phyloP scores from a whole-genome alignment of 1,284 basidiomycete species.

The Austroboletus niveus region DNA sequence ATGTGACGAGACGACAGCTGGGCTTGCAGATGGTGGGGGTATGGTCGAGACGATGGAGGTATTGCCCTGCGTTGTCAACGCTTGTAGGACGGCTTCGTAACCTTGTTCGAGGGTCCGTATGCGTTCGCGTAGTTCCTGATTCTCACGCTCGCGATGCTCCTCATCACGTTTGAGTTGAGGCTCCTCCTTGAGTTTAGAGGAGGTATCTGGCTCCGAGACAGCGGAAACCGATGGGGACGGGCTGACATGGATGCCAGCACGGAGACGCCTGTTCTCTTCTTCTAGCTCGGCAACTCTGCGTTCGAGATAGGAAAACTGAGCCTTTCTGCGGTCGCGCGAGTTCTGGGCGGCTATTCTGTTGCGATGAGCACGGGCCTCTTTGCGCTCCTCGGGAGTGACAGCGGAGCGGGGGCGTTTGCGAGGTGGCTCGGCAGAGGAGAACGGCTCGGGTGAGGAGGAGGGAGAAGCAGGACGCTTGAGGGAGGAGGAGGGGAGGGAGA shows the following conservation, averaged over 20 bases:
- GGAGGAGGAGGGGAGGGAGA: constrained; percentile 37
- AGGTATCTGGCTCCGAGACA: constrained; percentile 30
- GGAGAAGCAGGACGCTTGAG: constrained; percentile 31
- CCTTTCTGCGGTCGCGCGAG: constrained; percentile 78
- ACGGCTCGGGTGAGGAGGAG: constrained; percentile 27
- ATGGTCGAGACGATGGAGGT: constrained; percentile 14
- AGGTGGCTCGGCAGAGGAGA: constrained; percentile 42
- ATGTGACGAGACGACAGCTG: constrained; percentile 4
- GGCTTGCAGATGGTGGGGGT: constrained; percentile 26
- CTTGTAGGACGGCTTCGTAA: constrained; percentile 75
- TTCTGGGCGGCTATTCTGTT: constrained; percentile 85
- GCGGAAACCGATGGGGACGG: constrained; percentile 40
- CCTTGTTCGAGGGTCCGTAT: constrained; percentile 74
- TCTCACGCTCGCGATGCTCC: constrained; percentile 60
- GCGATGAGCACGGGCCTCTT: constrained; percentile 77
- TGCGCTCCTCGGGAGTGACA: constrained; percentile 66
- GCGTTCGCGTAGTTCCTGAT: constrained; percentile 69
- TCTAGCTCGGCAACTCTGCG: constrained; percentile 78
- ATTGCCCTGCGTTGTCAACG: constrained; percentile 55
- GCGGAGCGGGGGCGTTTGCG: constrained; percentile 69
- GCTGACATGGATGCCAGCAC: constrained; percentile 58
- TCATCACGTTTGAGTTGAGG: constrained; percentile 44
- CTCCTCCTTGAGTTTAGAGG: constrained; percentile 23
- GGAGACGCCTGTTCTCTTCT: constrained; percentile 78
- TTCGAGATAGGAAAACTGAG: constrained; percentile 72